Conservation (phyloP, 2,329 filamentous ascomycete species). For the Phialocephala sp. region DNA sequence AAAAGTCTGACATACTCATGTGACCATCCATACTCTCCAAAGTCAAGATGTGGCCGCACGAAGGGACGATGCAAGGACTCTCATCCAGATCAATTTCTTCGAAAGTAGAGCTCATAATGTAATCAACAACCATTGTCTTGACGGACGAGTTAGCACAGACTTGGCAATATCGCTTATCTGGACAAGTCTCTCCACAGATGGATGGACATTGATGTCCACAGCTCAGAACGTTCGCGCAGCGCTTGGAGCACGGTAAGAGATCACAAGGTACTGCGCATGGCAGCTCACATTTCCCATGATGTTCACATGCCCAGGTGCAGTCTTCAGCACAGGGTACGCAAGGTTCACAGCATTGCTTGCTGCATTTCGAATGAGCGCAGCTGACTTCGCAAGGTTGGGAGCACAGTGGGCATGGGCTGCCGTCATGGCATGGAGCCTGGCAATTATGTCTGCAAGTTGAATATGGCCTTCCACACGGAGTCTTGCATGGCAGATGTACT, state of each 20-base stretch:
- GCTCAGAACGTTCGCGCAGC: not conserved
- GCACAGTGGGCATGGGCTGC: not conserved
- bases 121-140: not conserved
- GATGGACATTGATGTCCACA: slow-evolving; percentile 11
- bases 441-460: slow-evolving; percentile 8
- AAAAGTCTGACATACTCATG: slow-evolving; percentile 59
- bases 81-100: slow-evolving; percentile 60
- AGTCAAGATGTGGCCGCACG: slow-evolving; percentile 69
- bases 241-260: slow-evolving; percentile 65
- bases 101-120: not conserved
- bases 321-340: slow-evolving; percentile 65
- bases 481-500: slow-evolving; percentile 3
- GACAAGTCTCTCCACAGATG: slow-evolving; percentile 4
- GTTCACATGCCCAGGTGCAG: slow-evolving; percentile 62
- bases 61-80: slow-evolving; percentile 65
- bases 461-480: not conserved
- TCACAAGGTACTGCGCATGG: slow-evolving; percentile 71
- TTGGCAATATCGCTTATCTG: slow-evolving; percentile 6
- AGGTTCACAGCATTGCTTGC: slow-evolving; percentile 60
- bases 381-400: slow-evolving; percentile 4
- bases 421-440: not conserved
- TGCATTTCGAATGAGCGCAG: slow-evolving; percentile 51
- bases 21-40: slow-evolving; percentile 64
- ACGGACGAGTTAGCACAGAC: not conserved
- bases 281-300: slow-evolving; percentile 50